Conservation (phyloP, 805 yeast genomes). For the Millerozyma miso region DNA sequence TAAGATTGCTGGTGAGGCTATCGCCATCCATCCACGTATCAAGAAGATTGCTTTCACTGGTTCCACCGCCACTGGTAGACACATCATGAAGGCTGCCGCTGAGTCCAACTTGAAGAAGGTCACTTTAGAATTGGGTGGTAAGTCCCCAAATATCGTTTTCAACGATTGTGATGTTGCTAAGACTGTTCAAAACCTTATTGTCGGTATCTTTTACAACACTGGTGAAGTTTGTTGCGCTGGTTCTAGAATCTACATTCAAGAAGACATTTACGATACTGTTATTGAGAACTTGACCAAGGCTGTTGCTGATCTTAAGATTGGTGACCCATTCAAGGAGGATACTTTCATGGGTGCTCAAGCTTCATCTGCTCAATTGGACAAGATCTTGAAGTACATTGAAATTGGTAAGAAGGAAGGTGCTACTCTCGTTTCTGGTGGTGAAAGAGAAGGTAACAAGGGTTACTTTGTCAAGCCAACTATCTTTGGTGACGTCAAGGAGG, state of each 20-base stretch:
- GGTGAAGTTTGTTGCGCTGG: conserved; percentile 98
- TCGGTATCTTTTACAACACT: conserved; percentile 87
- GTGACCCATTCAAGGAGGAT: conserved; percentile 77
- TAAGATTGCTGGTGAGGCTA: conserved; percentile 75
- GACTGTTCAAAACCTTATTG: conserved; percentile 70
- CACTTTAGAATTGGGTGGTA: conserved; percentile 94
- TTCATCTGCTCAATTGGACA: conserved; percentile 71
- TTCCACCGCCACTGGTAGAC: conserved; percentile 86
- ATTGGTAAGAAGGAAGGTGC: conserved; percentile 84
- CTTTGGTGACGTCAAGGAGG: conserved; percentile 73
- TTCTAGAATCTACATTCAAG: conserved; percentile 87
- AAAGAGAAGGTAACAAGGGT: conserved; percentile 65
- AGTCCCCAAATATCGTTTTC: conserved; percentile 87
- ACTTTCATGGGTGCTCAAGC: conserved; percentile 92
- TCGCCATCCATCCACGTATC: conserved; percentile 72
- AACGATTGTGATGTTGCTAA: conserved; percentile 77
- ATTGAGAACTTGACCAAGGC: conserved; percentile 57
- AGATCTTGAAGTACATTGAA: conserved; percentile 72
- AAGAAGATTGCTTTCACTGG: conserved; percentile 95
- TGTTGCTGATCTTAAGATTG: conserved; percentile 59
- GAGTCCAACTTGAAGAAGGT: conserved; percentile 79
- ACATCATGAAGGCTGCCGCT: conserved; percentile 77
- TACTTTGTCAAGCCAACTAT: conserved; percentile 77
- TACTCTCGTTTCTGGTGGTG: conserved; percentile 77
- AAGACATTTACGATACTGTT: conserved; percentile 74